phyloP scores from a whole-genome alignment of 306 rosid species.

The Comarum palustre region DNA sequence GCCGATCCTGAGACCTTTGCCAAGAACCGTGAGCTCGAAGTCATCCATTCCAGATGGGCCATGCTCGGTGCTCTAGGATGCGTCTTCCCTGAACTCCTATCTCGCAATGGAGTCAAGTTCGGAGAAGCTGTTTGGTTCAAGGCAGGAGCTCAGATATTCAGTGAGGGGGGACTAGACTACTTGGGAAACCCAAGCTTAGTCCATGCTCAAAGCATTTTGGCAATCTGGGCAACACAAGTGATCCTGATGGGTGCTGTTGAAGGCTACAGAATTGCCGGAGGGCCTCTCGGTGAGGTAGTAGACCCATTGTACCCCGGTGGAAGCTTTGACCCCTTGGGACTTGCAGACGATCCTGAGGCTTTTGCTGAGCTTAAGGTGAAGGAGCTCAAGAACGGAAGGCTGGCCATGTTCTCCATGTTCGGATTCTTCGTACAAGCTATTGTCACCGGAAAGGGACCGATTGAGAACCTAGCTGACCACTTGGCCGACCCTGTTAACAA shows the following conservation, averaged over 20 bases:
- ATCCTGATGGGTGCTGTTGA: slow-evolving; percentile 35
- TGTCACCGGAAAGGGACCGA: slow-evolving; percentile 31
- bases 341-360: slow-evolving; percentile 29
- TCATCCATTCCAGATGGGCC: slow-evolving; percentile 35
- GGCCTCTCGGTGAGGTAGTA: slow-evolving; percentile 23
- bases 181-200: slow-evolving; percentile 36
- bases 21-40: slow-evolving; percentile 35
- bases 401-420: slow-evolving; percentile 34
- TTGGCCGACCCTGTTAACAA: slow-evolving; percentile 35
- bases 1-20: slow-evolving; percentile 39
- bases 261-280: slow-evolving; percentile 23
- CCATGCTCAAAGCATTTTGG: slow-evolving; percentile 36
- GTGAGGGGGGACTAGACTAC: slow-evolving; percentile 39
- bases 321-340: slow-evolving; percentile 30
- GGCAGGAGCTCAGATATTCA: slow-evolving; percentile 36
- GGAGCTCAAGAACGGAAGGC: slow-evolving; percentile 31
- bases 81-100: slow-evolving; percentile 34
- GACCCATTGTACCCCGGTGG: slow-evolving; percentile 30
- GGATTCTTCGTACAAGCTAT: slow-evolving; percentile 35
- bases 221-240: slow-evolving; percentile 29
- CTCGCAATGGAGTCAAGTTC: slow-evolving; percentile 40
- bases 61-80: slow-evolving; percentile 36
- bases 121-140: slow-evolving; percentile 45
- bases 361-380: slow-evolving; percentile 35
- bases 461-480: slow-evolving; percentile 26